Evolutionary conservation across 2,329 filamentous ascomycete species (phyloP).

Genomic region (Pseudogymnoascus sp.): DNA sequence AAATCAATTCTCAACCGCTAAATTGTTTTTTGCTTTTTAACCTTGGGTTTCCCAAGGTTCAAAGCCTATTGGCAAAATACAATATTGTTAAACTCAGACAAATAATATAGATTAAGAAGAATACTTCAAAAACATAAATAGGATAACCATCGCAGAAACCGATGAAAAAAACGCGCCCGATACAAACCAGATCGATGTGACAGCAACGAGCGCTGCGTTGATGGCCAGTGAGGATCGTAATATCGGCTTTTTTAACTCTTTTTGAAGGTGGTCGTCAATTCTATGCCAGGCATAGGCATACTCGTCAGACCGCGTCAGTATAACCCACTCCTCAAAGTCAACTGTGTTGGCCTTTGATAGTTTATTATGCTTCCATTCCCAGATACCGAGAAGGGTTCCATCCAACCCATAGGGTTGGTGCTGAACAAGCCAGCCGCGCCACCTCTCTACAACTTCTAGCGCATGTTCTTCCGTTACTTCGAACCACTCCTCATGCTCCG

Average conservation of each 20-base stretch:
- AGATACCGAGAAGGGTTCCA: neutral
- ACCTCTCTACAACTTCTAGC: conserved; percentile 11
- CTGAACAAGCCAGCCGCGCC: conserved; percentile 12
- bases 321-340: neutral
- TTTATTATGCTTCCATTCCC: neutral
- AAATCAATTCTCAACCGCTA: neutral
- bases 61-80: neutral
- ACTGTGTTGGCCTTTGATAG: neutral
- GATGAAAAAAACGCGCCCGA: neutral
- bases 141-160: neutral
- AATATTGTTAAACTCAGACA: neutral
- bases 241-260: neutral
- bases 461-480: conserved; percentile 6
- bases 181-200: neutral
- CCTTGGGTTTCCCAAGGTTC: neutral
- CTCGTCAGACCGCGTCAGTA: neutral
- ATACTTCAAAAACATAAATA: neutral
- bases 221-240: neutral
- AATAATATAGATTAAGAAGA: neutral
- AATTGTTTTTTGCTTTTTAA: neutral
- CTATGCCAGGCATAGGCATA: neutral
- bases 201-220: neutral
- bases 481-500: too few species aligned
- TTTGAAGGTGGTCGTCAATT: neutral
- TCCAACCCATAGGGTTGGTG: neutral